These are phyloP conservation scores for Hondaea fermentalgiana DNA, from an alignment of 108 stramenopile species.

Conservation along the genomic window DNA sequence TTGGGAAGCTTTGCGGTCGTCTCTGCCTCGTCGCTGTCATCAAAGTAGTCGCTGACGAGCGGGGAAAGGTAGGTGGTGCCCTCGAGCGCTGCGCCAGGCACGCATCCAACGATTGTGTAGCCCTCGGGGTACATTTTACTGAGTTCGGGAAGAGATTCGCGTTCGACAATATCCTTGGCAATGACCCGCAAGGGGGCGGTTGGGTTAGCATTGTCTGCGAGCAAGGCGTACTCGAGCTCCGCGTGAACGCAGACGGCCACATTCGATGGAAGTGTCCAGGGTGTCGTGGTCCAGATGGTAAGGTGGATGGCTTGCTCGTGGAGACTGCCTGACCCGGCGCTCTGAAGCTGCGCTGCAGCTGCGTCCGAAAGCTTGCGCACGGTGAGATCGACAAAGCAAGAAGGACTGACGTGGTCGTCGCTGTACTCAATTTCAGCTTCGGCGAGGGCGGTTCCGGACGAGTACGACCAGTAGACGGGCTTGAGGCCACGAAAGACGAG, in stretches of 20 bases:
- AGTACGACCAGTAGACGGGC: constrained; percentile 97
- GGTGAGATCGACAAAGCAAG: constrained; percentile 80
- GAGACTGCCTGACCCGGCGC: not conserved
- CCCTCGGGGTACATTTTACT: not conserved
- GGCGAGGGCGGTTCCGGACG: constrained; percentile 85
- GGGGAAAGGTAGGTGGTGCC: constrained; percentile 73
- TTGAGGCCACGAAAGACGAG: constrained; percentile 90
- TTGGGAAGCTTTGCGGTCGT: not conserved
- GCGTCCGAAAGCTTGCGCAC: constrained; percentile 42
- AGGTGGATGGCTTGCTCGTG: constrained; percentile 53
- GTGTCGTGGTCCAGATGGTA: constrained; percentile 97
- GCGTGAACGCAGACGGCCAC: constrained; percentile 87
- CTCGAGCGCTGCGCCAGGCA: constrained; percentile 56
- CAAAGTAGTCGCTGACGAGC: constrained; percentile 34
- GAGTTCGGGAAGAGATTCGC: not conserved
- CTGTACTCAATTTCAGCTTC: constrained; percentile 98
- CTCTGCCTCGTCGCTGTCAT: not conserved
- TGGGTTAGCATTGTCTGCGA: constrained; percentile 63
- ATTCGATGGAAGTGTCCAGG: constrained; percentile 96
- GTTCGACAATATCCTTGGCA: not conserved
- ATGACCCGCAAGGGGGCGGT: not conserved
- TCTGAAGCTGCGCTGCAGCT: not conserved
- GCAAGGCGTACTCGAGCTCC: constrained; percentile 77
- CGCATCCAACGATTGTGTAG: constrained; percentile 28
- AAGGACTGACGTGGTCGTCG: constrained; percentile 77